Evolutionary conservation across 371 early-diverging fungal genomes (phyloP).

Genomic region (Actinomucor elegans): DNA sequence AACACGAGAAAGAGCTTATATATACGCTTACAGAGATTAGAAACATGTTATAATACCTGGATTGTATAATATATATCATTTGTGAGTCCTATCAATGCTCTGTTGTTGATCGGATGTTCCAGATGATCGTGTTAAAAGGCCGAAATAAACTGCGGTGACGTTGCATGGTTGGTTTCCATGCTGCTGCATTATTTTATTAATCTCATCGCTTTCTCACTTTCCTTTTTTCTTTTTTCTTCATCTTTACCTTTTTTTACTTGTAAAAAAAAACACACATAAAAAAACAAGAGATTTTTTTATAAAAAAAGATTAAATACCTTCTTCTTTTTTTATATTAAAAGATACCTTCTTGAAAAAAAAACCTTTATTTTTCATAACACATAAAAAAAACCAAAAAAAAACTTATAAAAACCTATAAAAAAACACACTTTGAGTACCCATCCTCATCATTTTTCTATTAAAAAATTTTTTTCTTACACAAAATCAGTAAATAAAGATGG

Average conservation of each 20-base stretch:
- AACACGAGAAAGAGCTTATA: no score
- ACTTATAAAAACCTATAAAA: background rate
- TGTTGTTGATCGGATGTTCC: no score
- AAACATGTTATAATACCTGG: no score
- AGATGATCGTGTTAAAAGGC: no score
- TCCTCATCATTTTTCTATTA: background rate
- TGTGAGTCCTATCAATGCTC: no score
- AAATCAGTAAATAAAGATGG: background rate
- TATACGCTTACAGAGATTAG: no score
- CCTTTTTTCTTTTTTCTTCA: constrained; percentile 1
- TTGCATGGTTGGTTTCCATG: no score
- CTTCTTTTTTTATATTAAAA: background rate
- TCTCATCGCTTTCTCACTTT: background rate
- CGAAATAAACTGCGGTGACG: no score
- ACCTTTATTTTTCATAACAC: background rate
- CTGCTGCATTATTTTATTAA: no score
- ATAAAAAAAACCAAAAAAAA: constrained; percentile 5
- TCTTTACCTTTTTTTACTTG: background rate
- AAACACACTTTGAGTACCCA: background rate
- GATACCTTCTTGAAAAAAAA: no score
- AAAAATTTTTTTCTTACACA: background rate
- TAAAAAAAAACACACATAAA: constrained; percentile 1
- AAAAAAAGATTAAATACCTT: background rate
- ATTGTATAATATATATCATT: no score
- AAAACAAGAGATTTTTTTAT: background rate